Base-by-base conservation (phyloP, 2,329 filamentous ascomycete species). In the Colletotrichum simmondsii region DNA sequence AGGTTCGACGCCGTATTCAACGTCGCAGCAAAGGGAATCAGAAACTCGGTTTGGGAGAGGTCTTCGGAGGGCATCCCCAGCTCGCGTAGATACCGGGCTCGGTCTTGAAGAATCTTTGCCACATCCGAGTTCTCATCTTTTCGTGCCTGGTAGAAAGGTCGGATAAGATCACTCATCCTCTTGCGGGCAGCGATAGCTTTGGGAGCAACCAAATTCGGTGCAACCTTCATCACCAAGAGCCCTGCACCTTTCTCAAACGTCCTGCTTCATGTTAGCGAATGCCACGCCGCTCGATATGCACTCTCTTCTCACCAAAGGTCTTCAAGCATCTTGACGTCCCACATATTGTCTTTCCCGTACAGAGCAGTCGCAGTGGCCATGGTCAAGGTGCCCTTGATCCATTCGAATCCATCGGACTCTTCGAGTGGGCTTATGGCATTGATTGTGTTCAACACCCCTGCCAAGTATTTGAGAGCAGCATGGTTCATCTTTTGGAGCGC, bases 281-380 rank as follows among this genome's bases (percentile, higher is more conserved):
- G 26, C 19, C 32, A 26, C 3, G 35, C 16, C 32, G 5, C 16
- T 28, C 14, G 28, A 42, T n/a, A 22, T 37, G 35, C 57, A 64
- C 7, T 67, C 7, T 46, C 57, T 7, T 73, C 77, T 62, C 77
- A 83, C 83, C 80, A 82, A n/a, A 86, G 79, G n/a, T 80, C 79
- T 8, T 85, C 77, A 2, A 84, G 65, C 4, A 32, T 58, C 19
- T 59, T 11, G 19, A 11, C 19, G 28, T 60, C 24, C 67, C 67
- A 70, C 53, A 64, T 84, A 64, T 87, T 87, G 10, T 84, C 74
- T 0, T 81, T 79, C 3, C 87, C 87, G 60, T 82, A 86, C 37
- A 89, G 75, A 1, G 82, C 81, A 22, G 79, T 75, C 22, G 78
- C 78, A 0, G 83, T 83, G 1, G 85, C 83, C 19, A 80, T 71